Evolutionary conservation across 805 yeast genomes (phyloP).

Genomic region (Ogataea degrootiae): DNA sequence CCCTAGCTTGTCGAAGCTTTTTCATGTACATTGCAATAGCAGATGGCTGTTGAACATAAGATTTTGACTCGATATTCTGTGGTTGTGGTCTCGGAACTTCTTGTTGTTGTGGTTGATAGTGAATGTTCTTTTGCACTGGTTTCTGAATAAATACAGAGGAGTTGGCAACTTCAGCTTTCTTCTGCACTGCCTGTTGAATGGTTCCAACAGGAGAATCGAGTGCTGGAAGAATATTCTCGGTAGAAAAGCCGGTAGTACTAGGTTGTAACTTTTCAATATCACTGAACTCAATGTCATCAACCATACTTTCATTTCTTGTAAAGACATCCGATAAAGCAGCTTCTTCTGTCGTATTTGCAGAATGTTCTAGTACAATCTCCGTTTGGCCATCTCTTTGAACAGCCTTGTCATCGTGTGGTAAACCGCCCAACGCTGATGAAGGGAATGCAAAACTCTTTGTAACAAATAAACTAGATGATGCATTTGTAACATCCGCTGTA

Average conservation of each 20-base stretch:
- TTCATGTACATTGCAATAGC: background rate
- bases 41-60: background rate
- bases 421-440: background rate
- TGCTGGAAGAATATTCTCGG: no score
- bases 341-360: no score
- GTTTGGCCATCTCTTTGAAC: background rate
- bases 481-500: slow-evolving; percentile 1
- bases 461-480: slow-evolving; percentile 24
- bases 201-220: no score
- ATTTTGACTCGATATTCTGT: background rate
- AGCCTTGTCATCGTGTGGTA: background rate
- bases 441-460: slow-evolving; percentile 32
- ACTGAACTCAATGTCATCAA: no score
- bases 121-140: background rate
- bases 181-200: no score
- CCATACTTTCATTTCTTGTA: no score
- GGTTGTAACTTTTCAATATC: no score
- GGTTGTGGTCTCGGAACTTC: background rate
- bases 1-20: background rate
- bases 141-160: no score
- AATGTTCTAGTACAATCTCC: background rate
- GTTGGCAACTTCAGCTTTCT: no score
- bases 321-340: no score
- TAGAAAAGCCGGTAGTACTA: no score
- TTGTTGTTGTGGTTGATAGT: background rate